Base-by-base conservation (phyloP, 768 basidiomycete species). In the Russula sp. region DNA sequence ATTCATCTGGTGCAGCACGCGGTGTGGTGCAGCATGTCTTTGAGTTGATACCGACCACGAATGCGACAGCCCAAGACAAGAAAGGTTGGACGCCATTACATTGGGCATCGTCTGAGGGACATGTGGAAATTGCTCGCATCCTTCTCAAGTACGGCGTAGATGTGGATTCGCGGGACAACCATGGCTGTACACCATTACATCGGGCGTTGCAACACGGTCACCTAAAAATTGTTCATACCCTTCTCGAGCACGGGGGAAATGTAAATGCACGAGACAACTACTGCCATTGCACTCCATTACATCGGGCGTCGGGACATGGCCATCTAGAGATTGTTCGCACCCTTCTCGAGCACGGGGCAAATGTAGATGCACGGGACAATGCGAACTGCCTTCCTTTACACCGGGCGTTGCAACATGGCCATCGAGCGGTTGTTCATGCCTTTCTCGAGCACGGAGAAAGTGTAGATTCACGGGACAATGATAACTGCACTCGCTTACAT, bases 1-100 rank as follows among this genome's bases (percentile, higher is more conserved):
- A 54, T 35, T 32, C 38, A 39, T 8, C 75, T 2, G 80, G 78
- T 39, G 70, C 78, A 9, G 56, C 42, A 25, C 59, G 63, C 1
- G 81, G 83, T 18, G 75, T 86, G 18, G 83, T 82, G 6, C 88
- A 90, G 65, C 84, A 85, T 62, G 86, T 90, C 25, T 87, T 88
- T 66, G 87, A 90, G 72, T 80, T 93, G 22, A 83, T 90, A 16
- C 87, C 88, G 8, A 90, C 18, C 42, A 18, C 42, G 18, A 18
- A 43, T 2, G 1, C 16, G 0, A 18, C 42, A n/a, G 42, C 42
- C n/a, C 42, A 43, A 18, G 42, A 43, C 7, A 18, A 6, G 16
- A 16, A 43, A 18, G 42, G 42, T 8, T 43, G 42, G 42, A 18
- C 42, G 3, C 42, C 42, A n/a, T 43, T 43, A 43, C 16, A 43